A percentile compares a stretch with the other conserved stretches of the same genome.
These are phyloP conservation scores for Glycine soja DNA, from an alignment of 306 rosid species.

Conservation along the genomic window DNA sequence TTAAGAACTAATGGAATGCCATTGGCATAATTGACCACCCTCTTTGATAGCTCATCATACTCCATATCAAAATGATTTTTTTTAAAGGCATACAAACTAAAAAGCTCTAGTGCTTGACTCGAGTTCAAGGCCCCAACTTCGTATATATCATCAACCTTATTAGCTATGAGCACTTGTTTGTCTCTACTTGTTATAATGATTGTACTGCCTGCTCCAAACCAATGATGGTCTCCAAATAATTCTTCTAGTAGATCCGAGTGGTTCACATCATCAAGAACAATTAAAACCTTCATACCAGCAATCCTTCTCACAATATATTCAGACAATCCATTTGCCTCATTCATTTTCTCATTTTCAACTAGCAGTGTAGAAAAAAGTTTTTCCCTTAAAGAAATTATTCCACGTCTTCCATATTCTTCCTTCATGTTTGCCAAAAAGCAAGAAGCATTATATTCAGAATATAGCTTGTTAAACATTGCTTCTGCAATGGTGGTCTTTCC, in stretches of 20 bases:
- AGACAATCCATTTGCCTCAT: neutral
- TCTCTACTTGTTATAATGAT: constrained; percentile 33
- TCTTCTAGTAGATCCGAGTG: neutral
- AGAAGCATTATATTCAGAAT: neutral
- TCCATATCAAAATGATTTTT: neutral
- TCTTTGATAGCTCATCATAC: neutral
- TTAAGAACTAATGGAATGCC: constrained; percentile 40
- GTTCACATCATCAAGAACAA: constrained; percentile 38
- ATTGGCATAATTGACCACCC: constrained; percentile 4
- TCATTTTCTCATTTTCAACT: neutral
- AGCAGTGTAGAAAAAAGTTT: neutral
- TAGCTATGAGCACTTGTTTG: constrained; percentile 22
- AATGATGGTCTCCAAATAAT: neutral
- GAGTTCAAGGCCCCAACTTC: neutral
- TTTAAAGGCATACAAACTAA: constrained; percentile 23
- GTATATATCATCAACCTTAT: constrained; percentile 13
- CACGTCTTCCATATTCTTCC: constrained; percentile 3
- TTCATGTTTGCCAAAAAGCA: constrained; percentile 19
- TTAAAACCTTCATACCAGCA: constrained; percentile 21
- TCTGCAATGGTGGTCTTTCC: constrained; percentile 39
- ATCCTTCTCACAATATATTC: neutral
- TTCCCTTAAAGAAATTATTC: neutral
- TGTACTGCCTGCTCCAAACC: constrained; percentile 2
- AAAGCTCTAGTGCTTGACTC: constrained; percentile 29
- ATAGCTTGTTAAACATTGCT: neutral